Base-by-base conservation (phyloP, 2,329 filamentous ascomycete genomes). In the Diaporthe citrichinensis region DNA sequence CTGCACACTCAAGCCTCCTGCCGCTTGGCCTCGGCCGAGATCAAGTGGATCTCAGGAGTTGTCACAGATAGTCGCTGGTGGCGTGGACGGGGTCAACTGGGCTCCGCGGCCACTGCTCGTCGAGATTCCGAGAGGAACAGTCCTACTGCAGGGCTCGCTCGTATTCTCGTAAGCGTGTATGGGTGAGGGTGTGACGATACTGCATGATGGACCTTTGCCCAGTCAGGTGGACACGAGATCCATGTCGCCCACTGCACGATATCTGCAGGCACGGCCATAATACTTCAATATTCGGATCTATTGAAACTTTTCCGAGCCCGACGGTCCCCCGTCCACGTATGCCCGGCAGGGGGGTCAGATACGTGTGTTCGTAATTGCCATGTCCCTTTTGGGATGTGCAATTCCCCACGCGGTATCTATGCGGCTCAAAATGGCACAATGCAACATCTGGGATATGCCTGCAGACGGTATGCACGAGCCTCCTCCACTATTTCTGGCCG, bases 391-490 rank as follows among this genome's bases (percentile, higher is more conserved):
- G 49, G 49, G 65, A 55, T 41, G 65, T n/a, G 15, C 36, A 69
- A 23, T 55, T 69, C 49, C 49, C 65, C 65, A 68, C 65, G 46
- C 31, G 31, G 65, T 53, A 55, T 69, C 65, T 55, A 69, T 69
- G 65, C 65, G 65, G 65, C 65, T 69, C 65, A 69, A 69, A 69
- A 69, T 28, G 65, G 46, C 8, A 55, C 65, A 28, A 20, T 55
- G 65, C 49, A 69, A 55, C 49, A 55, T 28, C 65, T 53, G 20
- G 65, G 65, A 51, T 41, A 69, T 69, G 65, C 65, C 65, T 69
- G 65, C 65, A 23, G 5, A 23, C 17, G 25, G 6, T 8, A 55
- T 55, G 65, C 65, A 69, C 65, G 65, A 55, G 65, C 65, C 65
- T 55, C 34, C n/a, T 41, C 23, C 46, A 31, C n/a, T 53, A 25